A percentile compares a stretch with the other conserved stretches of the same genome.
phyloP scores from a whole-genome alignment of 192 early-diverging fungal species.

The Gaertneriomyces sp. region DNA sequence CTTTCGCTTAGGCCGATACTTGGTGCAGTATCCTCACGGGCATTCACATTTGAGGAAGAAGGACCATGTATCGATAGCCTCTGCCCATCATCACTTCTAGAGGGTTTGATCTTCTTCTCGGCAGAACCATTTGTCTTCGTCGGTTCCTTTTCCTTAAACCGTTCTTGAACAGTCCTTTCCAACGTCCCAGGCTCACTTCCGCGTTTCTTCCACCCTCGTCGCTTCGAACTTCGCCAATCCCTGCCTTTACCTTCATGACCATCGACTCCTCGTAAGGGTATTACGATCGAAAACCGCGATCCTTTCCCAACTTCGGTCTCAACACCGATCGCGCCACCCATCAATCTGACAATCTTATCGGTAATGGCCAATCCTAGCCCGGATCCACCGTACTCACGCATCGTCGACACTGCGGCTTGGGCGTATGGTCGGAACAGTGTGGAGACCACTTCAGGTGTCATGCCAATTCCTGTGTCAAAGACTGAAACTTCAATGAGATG shows the following conservation, averaged over 20 bases:
- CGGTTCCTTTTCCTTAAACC: neutral
- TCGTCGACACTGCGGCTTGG: conserved; percentile 13
- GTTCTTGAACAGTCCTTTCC: neutral
- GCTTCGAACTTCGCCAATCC: neutral
- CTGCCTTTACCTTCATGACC: neutral
- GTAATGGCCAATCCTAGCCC: conserved; percentile 30
- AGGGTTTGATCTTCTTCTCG: no score
- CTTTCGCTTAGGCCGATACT: no score
- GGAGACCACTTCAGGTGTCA: conserved; percentile 1
- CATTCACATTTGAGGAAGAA: no score
- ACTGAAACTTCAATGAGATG: conserved; percentile 4
- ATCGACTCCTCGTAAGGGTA: conserved; percentile 2
- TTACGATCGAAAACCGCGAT: neutral
- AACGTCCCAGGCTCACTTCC: neutral
- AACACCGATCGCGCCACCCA: conserved; percentile 23
- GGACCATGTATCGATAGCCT: no score
- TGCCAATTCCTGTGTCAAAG: conserved; percentile 13
- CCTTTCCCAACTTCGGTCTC: conserved; percentile 17
- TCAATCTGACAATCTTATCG: conserved; percentile 16
- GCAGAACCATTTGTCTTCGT: no score
- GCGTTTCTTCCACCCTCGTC: neutral
- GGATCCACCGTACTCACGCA: conserved; percentile 29
- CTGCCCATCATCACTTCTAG: no score
- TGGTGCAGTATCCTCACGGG: no score
- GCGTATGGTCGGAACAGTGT: conserved; percentile 24